Evolutionary conservation across 495 filamentous ascomycete genomes (phyloP), one percentile per base, ranked within the genome.

Genomic region (Pseudevernia furfuracea): DNA sequence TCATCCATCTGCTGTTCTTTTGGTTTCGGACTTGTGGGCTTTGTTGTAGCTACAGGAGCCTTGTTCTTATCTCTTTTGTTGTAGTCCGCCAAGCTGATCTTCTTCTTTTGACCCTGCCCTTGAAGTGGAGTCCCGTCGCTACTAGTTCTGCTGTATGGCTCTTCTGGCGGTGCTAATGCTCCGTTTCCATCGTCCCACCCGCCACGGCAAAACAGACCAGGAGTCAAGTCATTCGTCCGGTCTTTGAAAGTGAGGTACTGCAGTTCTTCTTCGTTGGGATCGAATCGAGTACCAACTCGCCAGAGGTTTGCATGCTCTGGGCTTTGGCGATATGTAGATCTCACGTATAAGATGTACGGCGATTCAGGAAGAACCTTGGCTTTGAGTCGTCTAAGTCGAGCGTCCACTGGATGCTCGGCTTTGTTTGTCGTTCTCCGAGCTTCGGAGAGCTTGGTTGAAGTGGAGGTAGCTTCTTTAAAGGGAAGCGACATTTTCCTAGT

Each of bases 201-300:
- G 38, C 81, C 81, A 61, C 80, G 74, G 23, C 78, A 76, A 53
- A 75, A 71, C 58, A 83, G 68, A 6, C 53, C 59, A 23, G 77
- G 76, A 38, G 74, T 71, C 4, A 77, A 78, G 65, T 82, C 79
- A 39, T 71, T 71, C 71, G 77, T 72, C 63, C 81, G 78, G n/a
- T 76, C 74, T 63, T 80, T 69, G 64, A 82, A 83, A 48, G 80
- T 83, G 75, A 81, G 77, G 60, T 82, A 83, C 62, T 83, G 81
- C 61, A 83, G 74, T 69, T 79, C 73, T 59, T 82, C 75, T 71
- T 83, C 81, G 58, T 81, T 75, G 37, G 69, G 67, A 37, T 68
- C 67, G 63, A 83, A 83, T 23, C 76, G 79, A 15, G 61, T 67
- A 14, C 76, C 76, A 59, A 78, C 74, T 72, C 75, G 71, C 81